A percentile compares a stretch with the other conserved stretches of the same genome.
phyloP scores from a whole-genome alignment of 805 yeast species.

The Vanderwaltozyma polyspora region DNA sequence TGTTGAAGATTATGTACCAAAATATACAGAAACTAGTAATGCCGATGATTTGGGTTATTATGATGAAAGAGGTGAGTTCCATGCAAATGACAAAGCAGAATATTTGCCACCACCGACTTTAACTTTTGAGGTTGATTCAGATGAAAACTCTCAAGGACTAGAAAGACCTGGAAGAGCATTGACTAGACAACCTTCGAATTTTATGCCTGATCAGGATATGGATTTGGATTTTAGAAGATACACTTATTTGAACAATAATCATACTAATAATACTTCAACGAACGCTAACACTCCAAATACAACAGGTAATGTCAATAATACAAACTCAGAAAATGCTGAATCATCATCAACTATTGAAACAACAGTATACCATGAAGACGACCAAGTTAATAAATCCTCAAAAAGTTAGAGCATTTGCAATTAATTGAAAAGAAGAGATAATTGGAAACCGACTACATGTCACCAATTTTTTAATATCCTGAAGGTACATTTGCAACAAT shows the following conservation, averaged over 20 bases:
- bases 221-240: conserved; percentile 11
- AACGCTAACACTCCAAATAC: background rate
- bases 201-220: background rate
- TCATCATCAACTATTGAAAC: too few species aligned
- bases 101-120: conserved; percentile 13
- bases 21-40: conserved; percentile 51
- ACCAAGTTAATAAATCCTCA: too few species aligned
- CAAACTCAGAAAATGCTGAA: background rate
- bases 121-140: background rate
- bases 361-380: too few species aligned
- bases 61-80: conserved; percentile 46
- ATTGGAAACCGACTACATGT: too few species aligned
- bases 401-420: too few species aligned
- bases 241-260: conserved; percentile 3
- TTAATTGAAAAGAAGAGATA: too few species aligned
- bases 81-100: conserved; percentile 23
- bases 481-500: too few species aligned
- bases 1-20: conserved; percentile 47
- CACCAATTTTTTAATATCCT: too few species aligned
- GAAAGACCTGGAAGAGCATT: conserved; percentile 1
- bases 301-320: background rate
- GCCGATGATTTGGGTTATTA: conserved; percentile 68
- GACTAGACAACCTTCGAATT: conserved; percentile 1
- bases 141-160: background rate
- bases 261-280: conserved; percentile 1